Conservation (phyloP, 768 basidiomycete species). For the Boletus sp. region DNA sequence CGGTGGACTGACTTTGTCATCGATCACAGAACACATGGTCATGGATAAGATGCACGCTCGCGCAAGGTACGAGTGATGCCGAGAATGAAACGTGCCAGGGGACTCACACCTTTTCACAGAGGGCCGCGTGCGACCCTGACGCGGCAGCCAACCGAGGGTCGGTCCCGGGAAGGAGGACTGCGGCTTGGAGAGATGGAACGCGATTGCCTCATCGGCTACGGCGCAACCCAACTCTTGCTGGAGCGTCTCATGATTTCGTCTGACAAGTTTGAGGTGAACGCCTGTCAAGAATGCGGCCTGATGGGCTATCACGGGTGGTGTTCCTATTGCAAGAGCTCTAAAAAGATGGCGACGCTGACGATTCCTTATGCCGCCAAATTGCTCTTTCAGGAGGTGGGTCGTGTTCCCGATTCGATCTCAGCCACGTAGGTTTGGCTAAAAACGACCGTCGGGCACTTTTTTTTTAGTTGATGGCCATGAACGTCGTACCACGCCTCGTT, state of each 20-base stretch:
- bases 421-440: slow-evolving; percentile 3
- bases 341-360: slow-evolving; percentile 91
- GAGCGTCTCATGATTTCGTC: slow-evolving; percentile 99
- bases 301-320: slow-evolving; percentile 97
- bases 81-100: slow-evolving; percentile 4
- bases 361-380: slow-evolving; percentile 97
- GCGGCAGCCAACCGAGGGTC: slow-evolving; percentile 97
- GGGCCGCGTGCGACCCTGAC: slow-evolving; percentile 96
- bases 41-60: slow-evolving; percentile 99
- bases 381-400: slow-evolving; percentile 80
- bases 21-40: slow-evolving; percentile 85
- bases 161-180: slow-evolving; percentile 95
- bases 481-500: slow-evolving; percentile 85
- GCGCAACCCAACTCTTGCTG: slow-evolving; percentile 94
- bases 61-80: slow-evolving; percentile 60
- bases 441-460: not conserved
- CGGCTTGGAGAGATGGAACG: slow-evolving; percentile 99
- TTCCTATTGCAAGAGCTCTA: slow-evolving; percentile 96
- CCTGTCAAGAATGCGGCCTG: slow-evolving; percentile 90
- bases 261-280: slow-evolving; percentile 96
- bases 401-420: not conserved
- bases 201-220: slow-evolving; percentile 96
- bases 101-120: slow-evolving; percentile 40
- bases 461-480: slow-evolving; percentile 91
- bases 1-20: slow-evolving; percentile 15